A percentile compares a stretch with the other conserved stretches of the same genome.
Evolutionary conservation across 1,284 basidiomycete species (phyloP).

Genomic region (Sporisorium iseilematis-ciliati): DNA sequence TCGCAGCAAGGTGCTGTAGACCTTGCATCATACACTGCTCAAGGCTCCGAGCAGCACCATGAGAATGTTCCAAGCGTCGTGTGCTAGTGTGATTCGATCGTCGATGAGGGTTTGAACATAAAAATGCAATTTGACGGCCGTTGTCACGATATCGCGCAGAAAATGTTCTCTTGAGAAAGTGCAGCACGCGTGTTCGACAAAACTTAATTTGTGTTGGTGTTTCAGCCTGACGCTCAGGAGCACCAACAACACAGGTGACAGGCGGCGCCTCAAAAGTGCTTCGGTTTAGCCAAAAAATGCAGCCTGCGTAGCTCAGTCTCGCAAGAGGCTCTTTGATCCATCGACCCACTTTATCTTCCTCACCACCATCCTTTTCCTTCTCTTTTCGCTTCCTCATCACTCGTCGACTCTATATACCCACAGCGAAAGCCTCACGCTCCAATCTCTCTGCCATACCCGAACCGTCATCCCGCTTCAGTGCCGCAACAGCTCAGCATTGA

Average conservation of each 20-base stretch:
- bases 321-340: not conserved
- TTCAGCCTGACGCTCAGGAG: slow-evolving; percentile 7
- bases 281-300: slow-evolving; percentile 3
- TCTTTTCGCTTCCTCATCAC: not conserved
- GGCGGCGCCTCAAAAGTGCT: not conserved
- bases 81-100: too few relatives aligned
- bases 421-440: not conserved
- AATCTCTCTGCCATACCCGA: not conserved
- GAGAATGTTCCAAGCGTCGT: too few relatives aligned
- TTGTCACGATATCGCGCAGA: slow-evolving; percentile 7
- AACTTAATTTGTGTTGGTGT: slow-evolving; percentile 4
- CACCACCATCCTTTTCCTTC: slow-evolving; percentile 9
- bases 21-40: too few relatives aligned
- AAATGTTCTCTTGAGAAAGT: not conserved
- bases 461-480: not conserved
- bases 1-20: too few relatives aligned
- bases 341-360: slow-evolving; percentile 4
- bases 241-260: not conserved
- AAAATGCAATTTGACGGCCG: not conserved
- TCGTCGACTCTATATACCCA: slow-evolving; percentile 10
- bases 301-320: not conserved
- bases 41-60: too few relatives aligned
- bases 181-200: not conserved
- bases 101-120: too few relatives aligned
- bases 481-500: not conserved